Conservation (phyloP, 75 land plant species). For the Pinus tabuliformis region DNA sequence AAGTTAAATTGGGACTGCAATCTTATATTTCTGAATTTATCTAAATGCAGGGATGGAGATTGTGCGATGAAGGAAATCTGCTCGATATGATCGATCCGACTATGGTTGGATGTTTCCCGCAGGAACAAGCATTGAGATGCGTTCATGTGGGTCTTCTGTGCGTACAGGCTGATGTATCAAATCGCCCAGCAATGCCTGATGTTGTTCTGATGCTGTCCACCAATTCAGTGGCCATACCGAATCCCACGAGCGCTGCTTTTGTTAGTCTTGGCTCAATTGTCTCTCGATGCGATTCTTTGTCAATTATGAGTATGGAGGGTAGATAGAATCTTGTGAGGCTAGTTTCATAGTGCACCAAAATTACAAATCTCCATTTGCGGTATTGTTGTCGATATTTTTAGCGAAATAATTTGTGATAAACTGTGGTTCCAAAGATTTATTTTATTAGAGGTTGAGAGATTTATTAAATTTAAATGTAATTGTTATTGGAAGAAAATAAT, state of each 20-base stretch:
- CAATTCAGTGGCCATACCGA: background rate
- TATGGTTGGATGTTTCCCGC: background rate
- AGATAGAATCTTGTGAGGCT: no score
- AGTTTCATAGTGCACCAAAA: no score
- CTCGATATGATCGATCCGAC: background rate
- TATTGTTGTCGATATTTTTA: no score
- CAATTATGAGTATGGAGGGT: no score
- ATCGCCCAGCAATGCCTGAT: conserved; percentile 12
- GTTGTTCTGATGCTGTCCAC: conserved; percentile 2
- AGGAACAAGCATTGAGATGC: conserved; percentile 11
- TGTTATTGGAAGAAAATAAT: no score
- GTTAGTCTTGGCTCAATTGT: background rate
- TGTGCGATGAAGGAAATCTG: background rate
- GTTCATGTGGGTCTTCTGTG: conserved; percentile 14
- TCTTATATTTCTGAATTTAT: background rate
- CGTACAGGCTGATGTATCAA: conserved; percentile 1
- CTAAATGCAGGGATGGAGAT: background rate
- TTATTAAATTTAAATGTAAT: no score
- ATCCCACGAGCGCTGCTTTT: conserved; percentile 4
- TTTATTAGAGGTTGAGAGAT: no score
- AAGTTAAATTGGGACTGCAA: no score
- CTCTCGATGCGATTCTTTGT: no score
- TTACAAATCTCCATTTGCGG: no score
- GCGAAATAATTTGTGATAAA: no score
- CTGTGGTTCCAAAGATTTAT: no score